Conservation (phyloP, 257 asterid species). For the Petrea volubilis region DNA sequence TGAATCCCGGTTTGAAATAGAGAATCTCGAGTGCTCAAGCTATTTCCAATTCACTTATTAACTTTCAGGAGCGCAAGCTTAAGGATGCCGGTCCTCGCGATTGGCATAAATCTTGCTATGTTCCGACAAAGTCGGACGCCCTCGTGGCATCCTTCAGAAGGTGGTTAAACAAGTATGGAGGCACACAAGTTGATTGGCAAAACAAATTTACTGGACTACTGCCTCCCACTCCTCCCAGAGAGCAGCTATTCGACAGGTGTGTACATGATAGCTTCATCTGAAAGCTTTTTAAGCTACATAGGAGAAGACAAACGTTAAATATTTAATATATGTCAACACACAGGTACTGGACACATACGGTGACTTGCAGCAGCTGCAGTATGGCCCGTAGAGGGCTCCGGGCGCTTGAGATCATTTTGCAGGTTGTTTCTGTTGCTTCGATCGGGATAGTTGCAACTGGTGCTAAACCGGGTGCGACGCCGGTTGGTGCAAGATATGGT, state of each 20-base stretch:
- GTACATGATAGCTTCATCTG: background rate
- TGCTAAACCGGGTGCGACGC: slow-evolving; percentile 49
- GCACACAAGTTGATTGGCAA: slow-evolving; percentile 66
- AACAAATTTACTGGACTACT: slow-evolving; percentile 53
- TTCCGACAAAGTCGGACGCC: slow-evolving; percentile 80
- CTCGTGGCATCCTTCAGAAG: slow-evolving; percentile 61
- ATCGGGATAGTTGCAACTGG: slow-evolving; percentile 70
- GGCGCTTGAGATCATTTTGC: slow-evolving; percentile 51
- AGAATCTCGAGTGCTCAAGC: no score
- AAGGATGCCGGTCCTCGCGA: slow-evolving; percentile 52
- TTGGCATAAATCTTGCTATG: slow-evolving; percentile 74
- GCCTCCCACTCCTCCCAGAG: slow-evolving; percentile 77
- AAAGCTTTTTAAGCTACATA: no score
- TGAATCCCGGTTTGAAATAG: no score
- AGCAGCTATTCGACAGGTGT: slow-evolving; percentile 77
- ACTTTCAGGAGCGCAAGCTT: slow-evolving; percentile 63
- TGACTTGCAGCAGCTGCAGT: slow-evolving; percentile 73
- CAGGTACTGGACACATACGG: slow-evolving; percentile 88
- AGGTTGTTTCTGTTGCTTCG: slow-evolving; percentile 46
- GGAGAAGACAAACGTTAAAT: no score
- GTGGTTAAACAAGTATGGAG: slow-evolving; percentile 76
- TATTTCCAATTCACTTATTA: no score
- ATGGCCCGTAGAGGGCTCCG: slow-evolving; percentile 58
- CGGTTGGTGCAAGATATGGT: slow-evolving; percentile 48
- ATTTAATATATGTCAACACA: no score